Conservation (phyloP, 805 yeast genomes). For the Spathaspora hagerdaliae region DNA sequence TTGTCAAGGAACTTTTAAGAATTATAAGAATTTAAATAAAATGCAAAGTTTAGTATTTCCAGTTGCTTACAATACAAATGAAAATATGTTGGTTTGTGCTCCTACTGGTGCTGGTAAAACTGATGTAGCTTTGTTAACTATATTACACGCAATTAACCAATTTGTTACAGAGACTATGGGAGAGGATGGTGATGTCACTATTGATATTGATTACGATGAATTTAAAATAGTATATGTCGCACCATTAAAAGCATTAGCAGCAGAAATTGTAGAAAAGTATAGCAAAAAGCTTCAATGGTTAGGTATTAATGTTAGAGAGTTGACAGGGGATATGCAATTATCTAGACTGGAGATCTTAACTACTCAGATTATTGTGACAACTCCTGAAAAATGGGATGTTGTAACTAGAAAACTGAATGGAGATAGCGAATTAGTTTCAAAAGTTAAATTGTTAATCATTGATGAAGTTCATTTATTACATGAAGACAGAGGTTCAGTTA, state of each 20-base stretch:
- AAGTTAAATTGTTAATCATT: slow-evolving; percentile 80
- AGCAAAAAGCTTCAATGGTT: slow-evolving; percentile 74
- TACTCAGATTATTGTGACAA: slow-evolving; percentile 83
- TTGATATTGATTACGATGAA: slow-evolving; percentile 72
- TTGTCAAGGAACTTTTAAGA: slow-evolving; percentile 80
- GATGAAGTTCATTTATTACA: slow-evolving; percentile 96
- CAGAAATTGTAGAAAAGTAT: slow-evolving; percentile 92
- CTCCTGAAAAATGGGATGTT: slow-evolving; percentile 99
- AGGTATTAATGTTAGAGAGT: slow-evolving; percentile 81
- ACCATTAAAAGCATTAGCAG: slow-evolving; percentile 92
- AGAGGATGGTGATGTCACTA: slow-evolving; percentile 38
- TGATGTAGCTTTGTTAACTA: slow-evolving; percentile 81
- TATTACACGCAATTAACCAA: slow-evolving; percentile 75
- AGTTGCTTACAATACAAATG: slow-evolving; percentile 88
- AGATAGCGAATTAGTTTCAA: slow-evolving; percentile 77
- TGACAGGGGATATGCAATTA: slow-evolving; percentile 85
- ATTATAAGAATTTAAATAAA: slow-evolving; percentile 72
- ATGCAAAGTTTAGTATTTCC: slow-evolving; percentile 91
- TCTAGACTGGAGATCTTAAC: slow-evolving; percentile 70
- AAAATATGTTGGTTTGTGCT: slow-evolving; percentile 93
- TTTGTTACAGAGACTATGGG: slow-evolving; percentile 53
- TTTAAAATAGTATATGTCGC: slow-evolving; percentile 91
- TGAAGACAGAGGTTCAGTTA: slow-evolving; percentile 97
- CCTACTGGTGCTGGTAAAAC: slow-evolving; percentile 99
- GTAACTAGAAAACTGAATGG: slow-evolving; percentile 92